Percentiles rank a stretch among this genome's conserved stretches.
These are phyloP conservation scores for Pachysandra terminalis DNA, from an alignment of 164 flowering plant species.

Conservation along the genomic window DNA sequence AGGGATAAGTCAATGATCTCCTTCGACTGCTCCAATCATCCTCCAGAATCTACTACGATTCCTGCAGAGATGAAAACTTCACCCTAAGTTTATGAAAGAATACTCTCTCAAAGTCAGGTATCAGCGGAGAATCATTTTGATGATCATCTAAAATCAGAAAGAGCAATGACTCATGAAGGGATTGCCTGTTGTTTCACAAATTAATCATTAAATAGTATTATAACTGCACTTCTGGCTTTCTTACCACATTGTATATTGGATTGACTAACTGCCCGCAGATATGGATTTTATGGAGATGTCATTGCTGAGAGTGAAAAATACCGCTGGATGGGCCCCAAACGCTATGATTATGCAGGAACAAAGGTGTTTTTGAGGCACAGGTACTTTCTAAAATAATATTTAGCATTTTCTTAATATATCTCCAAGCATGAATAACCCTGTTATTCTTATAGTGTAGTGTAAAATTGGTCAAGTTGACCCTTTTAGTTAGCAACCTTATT, in stretches of 20 bases:
- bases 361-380: slow-evolving; percentile 87
- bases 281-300: slow-evolving; percentile 99
- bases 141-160: no score
- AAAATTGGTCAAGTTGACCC: neutral
- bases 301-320: slow-evolving; percentile 87
- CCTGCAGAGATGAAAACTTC: no score
- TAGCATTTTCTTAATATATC: neutral
- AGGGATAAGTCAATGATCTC: no score
- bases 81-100: no score
- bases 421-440: neutral
- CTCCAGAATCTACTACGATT: no score
- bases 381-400: slow-evolving; percentile 27
- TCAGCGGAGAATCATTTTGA: no score
- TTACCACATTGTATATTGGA: slow-evolving; percentile 1
- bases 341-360: slow-evolving; percentile 97
- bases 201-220: neutral
- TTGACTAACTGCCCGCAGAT: slow-evolving; percentile 34
- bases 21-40: no score
- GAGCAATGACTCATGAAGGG: neutral
- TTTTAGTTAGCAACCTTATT: no score
- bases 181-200: neutral
- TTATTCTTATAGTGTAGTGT: neutral
- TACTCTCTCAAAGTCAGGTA: no score
- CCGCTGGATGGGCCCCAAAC: slow-evolving; percentile 99
- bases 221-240: neutral